Percentiles rank a stretch among this genome's conserved stretches.
These are phyloP conservation scores for Candida frijolesensis DNA, from an alignment of 1,139 yeast species.

Conservation along the genomic window DNA sequence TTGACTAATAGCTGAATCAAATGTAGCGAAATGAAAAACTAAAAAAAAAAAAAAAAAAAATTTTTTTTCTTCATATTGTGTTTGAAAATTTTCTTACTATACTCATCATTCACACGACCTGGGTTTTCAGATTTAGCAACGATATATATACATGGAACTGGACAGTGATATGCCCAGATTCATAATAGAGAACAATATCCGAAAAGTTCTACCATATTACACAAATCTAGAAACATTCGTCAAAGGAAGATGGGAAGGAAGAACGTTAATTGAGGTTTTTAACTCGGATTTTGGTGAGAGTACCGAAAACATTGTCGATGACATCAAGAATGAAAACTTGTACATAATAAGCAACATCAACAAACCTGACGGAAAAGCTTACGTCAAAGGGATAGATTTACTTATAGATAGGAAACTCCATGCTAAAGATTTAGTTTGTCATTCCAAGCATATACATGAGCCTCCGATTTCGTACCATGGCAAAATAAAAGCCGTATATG, in stretches of 20 bases:
- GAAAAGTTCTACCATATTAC: conserved; percentile 52
- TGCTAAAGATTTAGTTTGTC: conserved; percentile 53
- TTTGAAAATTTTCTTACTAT: conserved; percentile 2
- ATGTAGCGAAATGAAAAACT: not conserved
- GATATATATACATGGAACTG: not conserved
- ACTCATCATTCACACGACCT: conserved; percentile 1
- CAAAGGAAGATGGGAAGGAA: conserved; percentile 53
- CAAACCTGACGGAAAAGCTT: conserved; percentile 20
- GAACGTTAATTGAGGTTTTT: conserved; percentile 45
- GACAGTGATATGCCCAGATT: conserved; percentile 14
- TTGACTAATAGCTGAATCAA: not conserved
- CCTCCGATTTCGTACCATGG: conserved; percentile 45
- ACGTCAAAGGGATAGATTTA: conserved; percentile 25
- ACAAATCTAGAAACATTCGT: conserved; percentile 39
- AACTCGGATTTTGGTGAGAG: conserved; percentile 46
- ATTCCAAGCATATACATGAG: conserved; percentile 62
- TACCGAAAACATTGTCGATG: conserved; percentile 24
- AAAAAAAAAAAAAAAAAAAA: not conserved
- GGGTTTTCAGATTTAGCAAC: not conserved
- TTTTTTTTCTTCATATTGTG: not conserved
- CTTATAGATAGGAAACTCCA: conserved; percentile 28
- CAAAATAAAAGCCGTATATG: conserved; percentile 43
- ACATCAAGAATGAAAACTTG: conserved; percentile 26
- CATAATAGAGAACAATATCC: conserved; percentile 39
- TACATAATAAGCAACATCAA: conserved; percentile 32